Conservation (phyloP, 768 basidiomycete species). For the Serendipita sp. region DNA sequence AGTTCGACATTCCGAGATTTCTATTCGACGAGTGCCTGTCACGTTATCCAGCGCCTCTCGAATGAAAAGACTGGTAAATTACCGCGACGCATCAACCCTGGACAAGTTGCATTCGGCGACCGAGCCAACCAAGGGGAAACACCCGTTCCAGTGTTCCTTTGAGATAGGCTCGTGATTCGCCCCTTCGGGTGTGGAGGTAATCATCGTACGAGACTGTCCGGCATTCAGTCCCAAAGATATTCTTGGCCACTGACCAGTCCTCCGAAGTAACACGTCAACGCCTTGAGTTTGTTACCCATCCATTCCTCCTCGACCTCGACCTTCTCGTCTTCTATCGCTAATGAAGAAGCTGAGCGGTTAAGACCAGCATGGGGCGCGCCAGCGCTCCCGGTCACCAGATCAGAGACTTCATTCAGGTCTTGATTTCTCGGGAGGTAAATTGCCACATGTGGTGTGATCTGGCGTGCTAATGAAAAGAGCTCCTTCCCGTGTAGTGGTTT, state of each 20-base stretch:
- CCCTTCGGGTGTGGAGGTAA: not conserved
- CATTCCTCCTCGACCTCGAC: conserved; percentile 93
- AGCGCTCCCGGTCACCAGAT: conserved; percentile 22
- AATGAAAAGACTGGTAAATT: too few species aligned
- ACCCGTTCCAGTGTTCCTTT: too few species aligned
- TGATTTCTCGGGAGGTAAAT: conserved; percentile 81
- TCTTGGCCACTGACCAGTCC: conserved; percentile 60
- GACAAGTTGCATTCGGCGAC: too few species aligned
- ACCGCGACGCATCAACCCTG: too few species aligned
- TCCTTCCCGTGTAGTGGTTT: conserved; percentile 69
- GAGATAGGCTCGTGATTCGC: not conserved
- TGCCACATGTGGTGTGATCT: conserved; percentile 67
- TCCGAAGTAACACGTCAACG: conserved; percentile 87
- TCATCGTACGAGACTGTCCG: not conserved
- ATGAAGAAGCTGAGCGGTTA: not conserved
- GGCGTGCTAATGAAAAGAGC: conserved; percentile 57
- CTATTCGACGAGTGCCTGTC: too few species aligned
- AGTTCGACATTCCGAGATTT: too few species aligned
- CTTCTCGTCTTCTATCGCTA: conserved; percentile 25
- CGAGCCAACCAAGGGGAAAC: too few species aligned
- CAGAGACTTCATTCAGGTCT: conserved; percentile 52
- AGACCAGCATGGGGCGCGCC: not conserved
- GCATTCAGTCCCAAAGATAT: conserved; percentile 23
- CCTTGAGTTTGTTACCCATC: conserved; percentile 89
- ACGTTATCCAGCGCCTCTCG: too few species aligned